Conservation (phyloP, 306 rosid species). For the Fragaria vesca region DNA sequence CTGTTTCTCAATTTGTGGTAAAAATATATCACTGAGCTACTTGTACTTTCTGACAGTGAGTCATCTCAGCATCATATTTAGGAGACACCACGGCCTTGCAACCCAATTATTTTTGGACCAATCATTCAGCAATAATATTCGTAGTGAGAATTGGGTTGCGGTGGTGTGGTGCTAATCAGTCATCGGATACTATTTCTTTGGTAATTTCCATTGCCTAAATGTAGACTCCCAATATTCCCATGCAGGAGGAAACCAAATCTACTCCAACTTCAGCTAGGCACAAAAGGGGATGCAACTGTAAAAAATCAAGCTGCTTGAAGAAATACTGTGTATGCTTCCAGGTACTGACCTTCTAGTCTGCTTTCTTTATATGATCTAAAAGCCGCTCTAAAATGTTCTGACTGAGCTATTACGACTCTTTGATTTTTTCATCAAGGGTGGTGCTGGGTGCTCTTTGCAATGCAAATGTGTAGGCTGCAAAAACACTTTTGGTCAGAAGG, state of each 20-base stretch:
- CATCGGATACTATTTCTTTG: too few species aligned
- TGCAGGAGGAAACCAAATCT: slow-evolving; percentile 21
- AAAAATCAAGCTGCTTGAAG: slow-evolving; percentile 34
- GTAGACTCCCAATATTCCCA: not conserved
- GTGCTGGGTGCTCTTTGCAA: slow-evolving; percentile 31
- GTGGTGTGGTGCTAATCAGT: too few species aligned
- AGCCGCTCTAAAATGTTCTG: not conserved
- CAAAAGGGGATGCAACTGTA: slow-evolving; percentile 38
- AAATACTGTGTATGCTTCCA: slow-evolving; percentile 39
- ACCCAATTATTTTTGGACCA: not conserved
- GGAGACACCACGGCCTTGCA: slow-evolving; percentile 9
- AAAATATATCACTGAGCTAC: not conserved
- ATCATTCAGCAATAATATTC: not conserved
- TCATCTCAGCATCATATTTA: not conserved
- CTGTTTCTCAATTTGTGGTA: slow-evolving; percentile 22
- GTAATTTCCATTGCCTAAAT: too few species aligned
- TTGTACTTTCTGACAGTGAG: not conserved
- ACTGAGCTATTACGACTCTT: not conserved
- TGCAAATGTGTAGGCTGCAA: slow-evolving; percentile 34
- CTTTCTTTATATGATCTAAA: not conserved
- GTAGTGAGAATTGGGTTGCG: too few species aligned
- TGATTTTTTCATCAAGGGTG: slow-evolving; percentile 21
- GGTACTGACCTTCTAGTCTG: slow-evolving; percentile 4
- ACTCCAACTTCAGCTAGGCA: slow-evolving; percentile 39
- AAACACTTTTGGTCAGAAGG: slow-evolving; percentile 30